Base-by-base conservation (phyloP, 805 yeast genomes). In the Diddensiella transvaalensis region DNA sequence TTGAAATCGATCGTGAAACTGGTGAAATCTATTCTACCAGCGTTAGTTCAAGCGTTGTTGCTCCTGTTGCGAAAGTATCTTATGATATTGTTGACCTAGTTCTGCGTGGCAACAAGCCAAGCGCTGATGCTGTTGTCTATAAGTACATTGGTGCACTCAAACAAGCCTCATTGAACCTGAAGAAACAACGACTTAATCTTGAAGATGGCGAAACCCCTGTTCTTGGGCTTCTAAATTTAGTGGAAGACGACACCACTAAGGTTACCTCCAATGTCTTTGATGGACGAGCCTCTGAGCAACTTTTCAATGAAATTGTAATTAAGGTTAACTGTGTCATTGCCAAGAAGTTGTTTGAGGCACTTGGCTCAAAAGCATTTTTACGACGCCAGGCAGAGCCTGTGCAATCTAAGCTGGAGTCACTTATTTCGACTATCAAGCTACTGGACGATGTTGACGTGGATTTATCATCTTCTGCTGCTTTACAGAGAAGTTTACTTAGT, bases 341-440 rank as follows among this genome's bases (percentile, higher is more conserved):
- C 1, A 86, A 87, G 54, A 80, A 77, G 58, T 69, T 85, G 13
- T 84, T 84, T 59, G 79, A 91, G 1, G 78, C 76, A 3, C 71
- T 91, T 35, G 96, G 97, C 0, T 89, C 85, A 55, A 67, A 73
- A 44, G 87, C 98, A 0, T 78, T 93, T 40, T 77, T 93, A 60
- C 83, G 98, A 67, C 85, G 95, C 62, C 96, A 90, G 57, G 76
- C 86, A 2, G 79, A 85, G 54, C 99, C 99, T 22, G 80, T 91
- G 3, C 70, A 83, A 49, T 83, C 82, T 30, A 86, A 89, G 60
- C 73, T 91, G 67, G 93, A 87, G 60, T 78, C 85, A 2, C 85
- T 93, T 63, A 79, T 83, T 45, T 77, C 80, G 54, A 85, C 83
- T 58, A 81, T 90, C 26, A 72, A 80, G 8, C 75, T 79, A 48